phyloP scores from a whole-genome alignment of 2,329 filamentous ascomycete genomes.

The Pseudopithomyces maydicus region DNA sequence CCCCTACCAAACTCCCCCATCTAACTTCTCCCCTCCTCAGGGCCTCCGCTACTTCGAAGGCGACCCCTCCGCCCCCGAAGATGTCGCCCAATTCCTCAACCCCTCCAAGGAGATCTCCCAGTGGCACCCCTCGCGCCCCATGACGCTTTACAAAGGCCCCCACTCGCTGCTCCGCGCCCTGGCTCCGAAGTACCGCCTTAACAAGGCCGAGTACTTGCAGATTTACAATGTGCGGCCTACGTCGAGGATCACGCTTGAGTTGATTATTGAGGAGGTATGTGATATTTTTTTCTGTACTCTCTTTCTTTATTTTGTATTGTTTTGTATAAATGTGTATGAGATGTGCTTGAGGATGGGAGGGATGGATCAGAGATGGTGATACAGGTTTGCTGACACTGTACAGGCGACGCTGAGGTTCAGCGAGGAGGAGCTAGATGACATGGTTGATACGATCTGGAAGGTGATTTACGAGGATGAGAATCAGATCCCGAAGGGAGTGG shows the following conservation, averaged over 20 bases:
- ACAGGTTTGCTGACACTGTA: not conserved
- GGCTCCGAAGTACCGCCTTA: slow-evolving; percentile 36
- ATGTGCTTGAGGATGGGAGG: no score
- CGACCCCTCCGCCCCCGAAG: slow-evolving; percentile 17
- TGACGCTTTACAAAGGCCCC: slow-evolving; percentile 41
- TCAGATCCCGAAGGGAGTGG: slow-evolving; percentile 31
- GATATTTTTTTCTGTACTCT: not conserved
- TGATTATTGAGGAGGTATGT: slow-evolving; percentile 44
- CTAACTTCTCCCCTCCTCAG: slow-evolving; percentile 27
- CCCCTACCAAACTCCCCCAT: not conserved
- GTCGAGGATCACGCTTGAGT: slow-evolving; percentile 36
- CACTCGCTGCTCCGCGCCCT: slow-evolving; percentile 38
- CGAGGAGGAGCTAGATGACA: slow-evolving; percentile 34
- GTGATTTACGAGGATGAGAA: slow-evolving; percentile 41
- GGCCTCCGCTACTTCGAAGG: slow-evolving; percentile 53
- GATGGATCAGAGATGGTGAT: no score
- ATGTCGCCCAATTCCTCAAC: slow-evolving; percentile 22
- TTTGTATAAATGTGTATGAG: no score
- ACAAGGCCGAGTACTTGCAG: slow-evolving; percentile 47
- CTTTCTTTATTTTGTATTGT: no score
- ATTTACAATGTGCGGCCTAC: slow-evolving; percentile 42
- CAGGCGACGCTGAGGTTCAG: slow-evolving; percentile 37
- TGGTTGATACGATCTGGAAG: slow-evolving; percentile 27
- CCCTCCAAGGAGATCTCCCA: slow-evolving; percentile 12
- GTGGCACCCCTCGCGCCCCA: slow-evolving; percentile 29